Evolutionary conservation across 2,329 filamentous ascomycete species (phyloP), one percentile per base, ranked within the genome.

Genomic region (Fusarium sp.): DNA sequence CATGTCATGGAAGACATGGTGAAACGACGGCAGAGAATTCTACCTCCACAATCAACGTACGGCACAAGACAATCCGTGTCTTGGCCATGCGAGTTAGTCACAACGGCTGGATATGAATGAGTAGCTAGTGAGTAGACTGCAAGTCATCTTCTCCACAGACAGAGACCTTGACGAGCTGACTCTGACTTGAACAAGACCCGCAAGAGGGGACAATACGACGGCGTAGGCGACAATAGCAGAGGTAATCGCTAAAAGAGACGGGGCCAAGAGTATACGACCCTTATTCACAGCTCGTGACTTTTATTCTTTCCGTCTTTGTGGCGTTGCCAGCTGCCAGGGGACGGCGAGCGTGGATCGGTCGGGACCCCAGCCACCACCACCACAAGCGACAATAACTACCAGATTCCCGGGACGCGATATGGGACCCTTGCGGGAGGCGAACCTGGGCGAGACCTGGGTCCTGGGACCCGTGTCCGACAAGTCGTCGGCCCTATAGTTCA

Each of bases 341-440:
- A 51, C 31, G 10, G n/a, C n/a, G 1, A 31, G 38, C 8, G 36
- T 46, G 16, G 40, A 34, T 49, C 40, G 38, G 55, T 58, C 55
- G 40, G 29, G 55, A 29, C 55, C 50, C 40, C 40, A 58, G 40
- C 55, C 55, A 56, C 53, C 34, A 25, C 23, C 51, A 56, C n/a
- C 14, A 58, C 29, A 25, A n/a, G 14, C 13, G 11, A 49, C 40
- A 58, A 36, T 25, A 7, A 23, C 14, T 23, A 34, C 55, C 55
- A 58, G 55, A 34, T 49, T 49, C 55, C 20, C 55, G 55, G 55
- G 55, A 58, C 40, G 16, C 13, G 25, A 31, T 10, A 34, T 55
- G 51, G 23, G 25, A 23, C 40, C 40, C 13, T 23, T 25, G 9
- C 27, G 3, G 4, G 38, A 46, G 38, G 18, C 13, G 11, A 46